Evolutionary conservation across 2,329 filamentous ascomycete species (phyloP), one percentile per base, ranked within the genome.

Genomic region (Mollisia scopiformis): DNA sequence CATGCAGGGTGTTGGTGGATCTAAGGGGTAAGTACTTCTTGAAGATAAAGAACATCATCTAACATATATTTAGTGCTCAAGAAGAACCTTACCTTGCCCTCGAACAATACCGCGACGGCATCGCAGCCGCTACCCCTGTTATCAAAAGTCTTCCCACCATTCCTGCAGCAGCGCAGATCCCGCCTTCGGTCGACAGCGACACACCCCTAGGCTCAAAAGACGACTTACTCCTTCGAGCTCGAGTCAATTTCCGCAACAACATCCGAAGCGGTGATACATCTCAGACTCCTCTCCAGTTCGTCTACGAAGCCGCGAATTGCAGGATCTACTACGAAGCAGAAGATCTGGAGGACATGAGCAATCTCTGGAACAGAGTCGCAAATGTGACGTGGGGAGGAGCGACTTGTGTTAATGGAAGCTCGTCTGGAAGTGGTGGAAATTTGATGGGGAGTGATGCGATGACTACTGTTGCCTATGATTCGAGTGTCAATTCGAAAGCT

Each of bases 261-360:
- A 35, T 51, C 13, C 27, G 30, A 6, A n/a, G 33, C 10, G 49
- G 49, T 11, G 49, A 51, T 63, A 67, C 19, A 65, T 69, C n/a
- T 66, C 72, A 58, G 58, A 72, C 76, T 0, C 80, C 85, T 7
- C 71, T 82, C 21, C 86, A 89, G 66, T 89, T 88, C 68, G 71
- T 82, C 4, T 86, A 87, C 63, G 80, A 87, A 63, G 79, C 84
- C 0, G 83, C 85, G 0, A 82, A 85, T 65, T 88, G 85, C 65
- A 77, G 84, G 2, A 71, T 88, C 10, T 88, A 81, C 68, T 87
- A 82, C 61, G 84, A 84, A 8, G 69, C 76, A 16, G 72, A 77
- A 1, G 85, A 84, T 71, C 69, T 83, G 25, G 70, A 77, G 6
- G 77, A 84, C 55, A 76, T 81, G 7, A 75, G 75, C 1, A 74